Percentiles rank a stretch among this genome's conserved stretches.
phyloP scores from a whole-genome alignment of 306 rosid genomes.

The Rosa persica region DNA sequence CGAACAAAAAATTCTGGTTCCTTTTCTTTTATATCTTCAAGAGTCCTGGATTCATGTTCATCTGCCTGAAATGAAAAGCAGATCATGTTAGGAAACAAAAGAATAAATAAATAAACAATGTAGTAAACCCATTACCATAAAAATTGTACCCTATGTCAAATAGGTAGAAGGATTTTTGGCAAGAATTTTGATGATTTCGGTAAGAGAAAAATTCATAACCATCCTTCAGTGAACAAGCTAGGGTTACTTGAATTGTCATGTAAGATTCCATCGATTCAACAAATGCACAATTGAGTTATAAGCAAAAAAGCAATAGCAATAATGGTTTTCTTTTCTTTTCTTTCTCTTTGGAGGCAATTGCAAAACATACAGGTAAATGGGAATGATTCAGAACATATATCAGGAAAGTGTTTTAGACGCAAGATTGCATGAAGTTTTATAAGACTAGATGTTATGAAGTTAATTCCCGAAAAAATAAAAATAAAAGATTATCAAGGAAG shows the following conservation, averaged over 20 bases:
- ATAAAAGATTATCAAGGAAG: not conserved
- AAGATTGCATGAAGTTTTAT: not conserved
- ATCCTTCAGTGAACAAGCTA: not conserved
- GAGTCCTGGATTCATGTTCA: constrained; percentile 65
- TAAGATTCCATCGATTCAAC: not conserved
- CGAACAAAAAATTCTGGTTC: constrained; percentile 70
- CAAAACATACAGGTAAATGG: not conserved
- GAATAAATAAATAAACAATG: not conserved
- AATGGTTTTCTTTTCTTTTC: not conserved
- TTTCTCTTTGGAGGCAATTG: no score
- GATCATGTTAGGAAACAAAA: constrained; percentile 4
- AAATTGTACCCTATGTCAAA: not conserved
- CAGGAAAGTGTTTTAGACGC: not conserved
- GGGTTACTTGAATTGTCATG: not conserved
- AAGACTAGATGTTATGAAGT: not conserved
- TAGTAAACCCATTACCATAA: not conserved
- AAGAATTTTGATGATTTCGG: not conserved
- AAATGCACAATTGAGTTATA: not conserved
- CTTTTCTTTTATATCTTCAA: constrained; percentile 61
- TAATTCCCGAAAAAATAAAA: not conserved
- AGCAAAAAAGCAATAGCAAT: not conserved
- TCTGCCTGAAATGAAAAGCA: constrained; percentile 57
- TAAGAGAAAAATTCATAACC: not conserved
- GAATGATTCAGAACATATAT: not conserved
- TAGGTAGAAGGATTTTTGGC: not conserved